A percentile compares a stretch with the other conserved stretches of the same genome.
These are phyloP conservation scores for Penicillium aurantiogriseum DNA, from an alignment of 2,329 filamentous ascomycete genomes.

Conservation along the genomic window DNA sequence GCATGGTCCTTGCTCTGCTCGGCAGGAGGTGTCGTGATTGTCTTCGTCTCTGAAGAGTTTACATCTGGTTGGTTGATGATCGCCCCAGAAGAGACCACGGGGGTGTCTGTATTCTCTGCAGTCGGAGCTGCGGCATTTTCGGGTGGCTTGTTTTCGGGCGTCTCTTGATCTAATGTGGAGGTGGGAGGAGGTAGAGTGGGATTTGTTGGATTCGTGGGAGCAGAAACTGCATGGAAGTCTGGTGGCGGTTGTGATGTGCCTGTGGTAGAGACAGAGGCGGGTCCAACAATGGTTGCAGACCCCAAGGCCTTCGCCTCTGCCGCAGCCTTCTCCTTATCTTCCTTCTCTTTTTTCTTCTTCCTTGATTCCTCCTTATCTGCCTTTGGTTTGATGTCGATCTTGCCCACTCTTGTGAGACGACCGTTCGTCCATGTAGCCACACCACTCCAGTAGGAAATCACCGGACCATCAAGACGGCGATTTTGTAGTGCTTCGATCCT, in stretches of 20 bases:
- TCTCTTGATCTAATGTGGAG: slow-evolving; percentile 6
- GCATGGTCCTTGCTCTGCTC: not conserved
- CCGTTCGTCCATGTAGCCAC: slow-evolving; percentile 76
- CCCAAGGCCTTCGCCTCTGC: slow-evolving; percentile 21
- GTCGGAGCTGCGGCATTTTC: not conserved
- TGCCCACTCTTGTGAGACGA: slow-evolving; percentile 69
- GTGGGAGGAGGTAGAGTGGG: not conserved
- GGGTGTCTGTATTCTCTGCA: not conserved
- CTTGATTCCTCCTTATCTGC: slow-evolving; percentile 47
- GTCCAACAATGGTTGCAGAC: slow-evolving; percentile 9
- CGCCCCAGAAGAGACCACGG: not conserved
- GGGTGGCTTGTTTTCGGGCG: not conserved
- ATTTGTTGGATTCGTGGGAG: not conserved
- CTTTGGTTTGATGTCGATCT: slow-evolving; percentile 50
- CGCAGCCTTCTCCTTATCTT: slow-evolving; percentile 28
- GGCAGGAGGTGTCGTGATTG: not conserved
- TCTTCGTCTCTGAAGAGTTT: not conserved
- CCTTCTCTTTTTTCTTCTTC: slow-evolving; percentile 34
- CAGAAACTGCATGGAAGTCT: not conserved
- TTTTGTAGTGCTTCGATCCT: slow-evolving; percentile 86
- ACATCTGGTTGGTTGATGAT: not conserved
- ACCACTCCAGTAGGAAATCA: slow-evolving; percentile 93
- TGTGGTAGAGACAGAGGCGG: slow-evolving; percentile 8
- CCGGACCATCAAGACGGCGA: slow-evolving; percentile 80
- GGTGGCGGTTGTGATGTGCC: slow-evolving; percentile 2